Percentiles rank a stretch among this genome's conserved stretches.
Evolutionary conservation across 257 asterid genomes (phyloP).

Genomic region (Nicotiana sylvestris): DNA sequence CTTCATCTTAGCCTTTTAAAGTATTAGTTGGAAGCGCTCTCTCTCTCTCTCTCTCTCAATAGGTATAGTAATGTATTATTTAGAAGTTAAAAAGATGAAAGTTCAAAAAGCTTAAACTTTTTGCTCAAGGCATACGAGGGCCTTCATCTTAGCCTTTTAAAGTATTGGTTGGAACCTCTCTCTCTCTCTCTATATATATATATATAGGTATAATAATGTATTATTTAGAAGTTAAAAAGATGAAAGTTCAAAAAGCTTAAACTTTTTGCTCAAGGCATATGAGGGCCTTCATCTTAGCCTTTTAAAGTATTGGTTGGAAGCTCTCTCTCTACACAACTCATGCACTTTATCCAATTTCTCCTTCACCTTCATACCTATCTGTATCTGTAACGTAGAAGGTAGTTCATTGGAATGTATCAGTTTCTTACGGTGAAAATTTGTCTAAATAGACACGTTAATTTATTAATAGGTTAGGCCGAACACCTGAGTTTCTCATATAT

Average conservation of each 20-base stretch:
- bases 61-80: not conserved
- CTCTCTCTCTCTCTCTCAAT: not conserved
- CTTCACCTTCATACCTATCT: not conserved
- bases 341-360: not conserved
- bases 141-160: not conserved
- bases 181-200: not conserved
- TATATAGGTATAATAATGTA: no score
- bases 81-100: not conserved
- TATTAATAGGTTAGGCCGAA: slow-evolving; percentile 73
- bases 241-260: no score
- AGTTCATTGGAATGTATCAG: not conserved
- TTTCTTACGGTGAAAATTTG: not conserved
- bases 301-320: not conserved
- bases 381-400: not conserved
- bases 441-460: slow-evolving; percentile 3
- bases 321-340: not conserved
- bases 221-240: no score
- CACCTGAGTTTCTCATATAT: slow-evolving; percentile 70
- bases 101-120: not conserved
- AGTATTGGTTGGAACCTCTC: not conserved
- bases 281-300: not conserved
- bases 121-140: not conserved
- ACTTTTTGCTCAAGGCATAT: not conserved
- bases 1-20: not conserved
- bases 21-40: not conserved